Evolutionary conservation across 176 grass and related monocot genomes (phyloP).

Genomic region (Musa itinerans): DNA sequence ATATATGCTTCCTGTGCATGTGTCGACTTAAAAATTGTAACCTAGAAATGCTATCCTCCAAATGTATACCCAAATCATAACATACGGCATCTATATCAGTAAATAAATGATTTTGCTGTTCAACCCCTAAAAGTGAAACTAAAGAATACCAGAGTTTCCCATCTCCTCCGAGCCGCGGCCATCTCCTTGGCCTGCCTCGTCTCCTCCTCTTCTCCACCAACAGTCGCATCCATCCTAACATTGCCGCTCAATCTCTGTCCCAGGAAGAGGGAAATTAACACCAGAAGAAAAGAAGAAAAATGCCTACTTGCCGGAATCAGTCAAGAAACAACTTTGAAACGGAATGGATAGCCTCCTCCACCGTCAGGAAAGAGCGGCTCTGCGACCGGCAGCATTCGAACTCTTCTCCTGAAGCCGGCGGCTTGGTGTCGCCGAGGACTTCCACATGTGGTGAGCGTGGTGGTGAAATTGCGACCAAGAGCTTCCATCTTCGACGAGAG

Average conservation of each 20-base stretch:
- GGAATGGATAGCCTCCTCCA: not conserved
- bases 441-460: not conserved
- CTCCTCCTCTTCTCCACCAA: conserved; percentile 69
- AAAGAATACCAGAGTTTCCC: conserved; percentile 66
- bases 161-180: conserved; percentile 78
- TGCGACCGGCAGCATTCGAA: not conserved
- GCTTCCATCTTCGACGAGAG: not conserved
- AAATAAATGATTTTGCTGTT: too few relatives aligned
- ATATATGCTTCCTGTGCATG: not conserved
- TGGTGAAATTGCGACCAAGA: not conserved
- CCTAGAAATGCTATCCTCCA: too few relatives aligned
- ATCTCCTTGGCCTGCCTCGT: conserved; percentile 71
- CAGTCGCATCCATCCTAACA: conserved; percentile 48
- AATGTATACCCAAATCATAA: too few relatives aligned
- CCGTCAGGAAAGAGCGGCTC: not conserved
- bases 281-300: not conserved
- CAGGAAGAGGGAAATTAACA: not conserved
- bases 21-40: too few relatives aligned
- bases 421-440: not conserved
- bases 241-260: conserved; percentile 36
- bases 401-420: not conserved
- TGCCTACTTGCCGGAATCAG: not conserved
- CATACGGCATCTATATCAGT: too few relatives aligned
- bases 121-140: not conserved
- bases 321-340: not conserved